These are phyloP conservation scores for Petunia secreta DNA, from an alignment of 257 asterid genomes.

Conservation along the genomic window DNA sequence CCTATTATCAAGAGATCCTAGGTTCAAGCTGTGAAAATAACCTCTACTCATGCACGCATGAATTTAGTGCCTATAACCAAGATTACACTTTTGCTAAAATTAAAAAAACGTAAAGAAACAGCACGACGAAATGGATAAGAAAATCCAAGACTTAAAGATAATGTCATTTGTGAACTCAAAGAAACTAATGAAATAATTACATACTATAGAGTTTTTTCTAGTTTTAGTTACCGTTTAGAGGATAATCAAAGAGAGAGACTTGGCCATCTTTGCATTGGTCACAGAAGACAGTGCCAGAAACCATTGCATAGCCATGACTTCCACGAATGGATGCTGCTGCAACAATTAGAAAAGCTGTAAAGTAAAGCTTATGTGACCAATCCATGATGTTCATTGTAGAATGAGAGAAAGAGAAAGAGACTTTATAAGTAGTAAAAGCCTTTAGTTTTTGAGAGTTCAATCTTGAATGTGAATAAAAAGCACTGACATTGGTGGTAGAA, in stretches of 20 bases:
- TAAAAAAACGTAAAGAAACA: neutral
- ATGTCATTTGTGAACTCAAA: neutral
- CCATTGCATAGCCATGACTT: conserved; percentile 55
- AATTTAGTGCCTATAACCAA: neutral
- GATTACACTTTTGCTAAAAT: neutral
- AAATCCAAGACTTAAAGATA: neutral
- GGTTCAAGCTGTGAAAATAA: neutral
- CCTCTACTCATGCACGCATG: neutral
- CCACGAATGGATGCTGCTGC: conserved; percentile 52
- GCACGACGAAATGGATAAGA: conserved; percentile 1
- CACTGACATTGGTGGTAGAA: neutral
- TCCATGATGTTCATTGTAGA: conserved; percentile 47
- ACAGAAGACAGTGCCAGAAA: conserved; percentile 86
- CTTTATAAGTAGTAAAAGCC: conserved; percentile 8
- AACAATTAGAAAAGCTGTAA: conserved; percentile 52
- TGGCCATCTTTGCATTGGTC: conserved; percentile 97
- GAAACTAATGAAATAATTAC: neutral
- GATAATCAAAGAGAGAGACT: conserved; percentile 76
- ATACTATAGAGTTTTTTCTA: neutral
- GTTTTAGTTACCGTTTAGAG: conserved; percentile 55
- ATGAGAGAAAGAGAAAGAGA: conserved; percentile 14
- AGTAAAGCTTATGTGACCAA: conserved; percentile 43
- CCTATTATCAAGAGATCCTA: neutral
- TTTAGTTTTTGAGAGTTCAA: conserved; percentile 5
- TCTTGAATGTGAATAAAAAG: conserved; percentile 19